Base-by-base conservation (phyloP, 1,284 basidiomycete genomes). In the Ganoderma leucocontextum region DNA sequence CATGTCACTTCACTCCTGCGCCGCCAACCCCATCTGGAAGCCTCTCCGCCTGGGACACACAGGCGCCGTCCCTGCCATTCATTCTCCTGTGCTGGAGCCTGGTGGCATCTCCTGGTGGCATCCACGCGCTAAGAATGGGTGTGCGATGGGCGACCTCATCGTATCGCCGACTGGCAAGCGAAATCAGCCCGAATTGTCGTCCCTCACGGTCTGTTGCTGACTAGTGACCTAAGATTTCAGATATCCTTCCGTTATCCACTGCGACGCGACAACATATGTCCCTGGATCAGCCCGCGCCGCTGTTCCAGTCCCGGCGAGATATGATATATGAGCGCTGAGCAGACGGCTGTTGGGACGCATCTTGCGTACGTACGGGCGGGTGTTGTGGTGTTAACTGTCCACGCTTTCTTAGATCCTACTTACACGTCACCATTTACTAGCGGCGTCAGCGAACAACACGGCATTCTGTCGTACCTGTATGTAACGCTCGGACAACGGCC, bases 311-410 rank as follows among this genome's bases (percentile, higher is more conserved):
- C 17, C 10, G 22, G 47, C 47, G 22, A 49, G 47, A 49, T 13
- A 13, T n/a, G n/a, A n/a, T 29, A 29, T 29, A 29, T 29, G 29
- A 29, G 29, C 29, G 29, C 29, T 25, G 47, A 19, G 25, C 10
- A 47, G 25, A 17, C 52, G 22, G 49, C 25, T 12, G 49, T 52
- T 29, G 15, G 52, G 33, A 55, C 15, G 53, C 33, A 35, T 55
- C 29, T 33, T 35, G 53, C 53, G 29, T 55, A 55, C 53, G 25
- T 55, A 35, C 13, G 47, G 47, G 47, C 47, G 47, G 47, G 47
- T 49, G 47, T 22, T 29, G 29, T 29, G 29, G 29, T 29, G 29
- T 29, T 29, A 25, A 25, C 22, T 49, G 22, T 9, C 2, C 47
- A 49, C 22, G 22, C 22, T 49, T 49, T 49, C 47, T 25, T 49